These are phyloP conservation scores for Macroventuria anomochaeta DNA, from an alignment of 2,329 filamentous ascomycete genomes.

Conservation along the genomic window DNA sequence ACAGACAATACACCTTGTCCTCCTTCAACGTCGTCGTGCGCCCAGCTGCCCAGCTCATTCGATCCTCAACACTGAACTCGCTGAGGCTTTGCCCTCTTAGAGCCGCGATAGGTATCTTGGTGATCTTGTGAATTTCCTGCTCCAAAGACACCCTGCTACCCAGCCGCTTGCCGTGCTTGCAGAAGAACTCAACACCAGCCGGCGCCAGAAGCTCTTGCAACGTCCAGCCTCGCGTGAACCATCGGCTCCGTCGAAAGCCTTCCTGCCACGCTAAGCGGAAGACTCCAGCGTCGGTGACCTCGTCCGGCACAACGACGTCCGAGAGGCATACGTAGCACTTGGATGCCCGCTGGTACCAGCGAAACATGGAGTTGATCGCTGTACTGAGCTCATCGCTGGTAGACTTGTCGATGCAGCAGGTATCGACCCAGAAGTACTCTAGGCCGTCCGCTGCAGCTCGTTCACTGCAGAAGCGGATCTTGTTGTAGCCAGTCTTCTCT, in stretches of 20 bases:
- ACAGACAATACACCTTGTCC: slow-evolving; percentile 31
- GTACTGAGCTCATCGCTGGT: too few relatives aligned
- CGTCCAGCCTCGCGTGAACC: too few relatives aligned
- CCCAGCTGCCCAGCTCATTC: slow-evolving; percentile 31
- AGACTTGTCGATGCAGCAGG: too few relatives aligned
- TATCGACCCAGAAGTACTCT: too few relatives aligned
- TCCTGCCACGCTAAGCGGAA: slow-evolving; percentile 7
- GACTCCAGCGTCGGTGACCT: slow-evolving; percentile 11
- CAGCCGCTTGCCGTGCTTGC: too few relatives aligned
- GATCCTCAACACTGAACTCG: slow-evolving; percentile 25
- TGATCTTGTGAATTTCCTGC: slow-evolving; percentile 22
- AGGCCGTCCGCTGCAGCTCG: too few relatives aligned
- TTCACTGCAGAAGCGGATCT: slow-evolving; percentile 17
- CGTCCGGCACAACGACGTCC: slow-evolving; percentile 19
- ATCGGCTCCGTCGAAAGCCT: slow-evolving; percentile 14
- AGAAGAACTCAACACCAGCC: too few relatives aligned
- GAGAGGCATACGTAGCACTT: slow-evolving; percentile 21
- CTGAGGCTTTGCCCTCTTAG: slow-evolving; percentile 17
- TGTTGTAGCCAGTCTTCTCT: slow-evolving; percentile 19
- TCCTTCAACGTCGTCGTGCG: slow-evolving; percentile 29
- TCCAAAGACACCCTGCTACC: slow-evolving; percentile 12
- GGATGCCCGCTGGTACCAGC: slow-evolving; percentile 10
- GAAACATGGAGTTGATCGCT: too few relatives aligned
- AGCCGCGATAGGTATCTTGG: slow-evolving; percentile 16
- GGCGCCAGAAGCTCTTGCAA: too few relatives aligned